Base-by-base conservation (phyloP, 345 rosid genomes). In the Psidium guajava region DNA sequence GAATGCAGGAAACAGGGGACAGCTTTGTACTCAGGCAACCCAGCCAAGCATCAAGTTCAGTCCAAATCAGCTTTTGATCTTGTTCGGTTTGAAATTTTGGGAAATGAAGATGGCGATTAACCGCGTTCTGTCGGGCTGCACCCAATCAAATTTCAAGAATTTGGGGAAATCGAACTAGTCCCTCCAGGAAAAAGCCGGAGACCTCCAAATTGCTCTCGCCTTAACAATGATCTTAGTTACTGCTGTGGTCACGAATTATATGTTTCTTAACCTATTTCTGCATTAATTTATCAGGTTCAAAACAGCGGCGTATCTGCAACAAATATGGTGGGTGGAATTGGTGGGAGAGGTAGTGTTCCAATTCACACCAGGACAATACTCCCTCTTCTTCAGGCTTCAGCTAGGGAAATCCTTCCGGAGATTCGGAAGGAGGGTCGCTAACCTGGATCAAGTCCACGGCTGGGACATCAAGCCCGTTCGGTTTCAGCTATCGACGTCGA, bases 241-340 rank as follows among this genome's bases (percentile, higher is more conserved):
- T 69, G 24, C 47, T 69, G 16, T 69, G 77, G 44, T 32, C 56
- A 6, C 25, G 40, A 44, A 16, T 8, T 24, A 15, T 7, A 58
- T 51, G 12, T 56, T 10, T 47, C 51, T 57, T 59, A 44, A 28
- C 20, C 11, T 52, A 52, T 14, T 47, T 25, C 82, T 81, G 80
- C 69, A n/a, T 57, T 85, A 14, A 81, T 86, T 32, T 61, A 51
- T 49, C 85, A 94, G 98, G 87, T 97, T 96, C 86, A 86, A 88
- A 18, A 89, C 94, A 25, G 91, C 94, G 82, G 96, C 98, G 86
- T 97, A 94, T 90, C 98, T 97, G 59, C 95, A 96, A 87, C 98
- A 97, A 91, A 93, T 94, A 49, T 96, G 99, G 99, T 97, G 99
- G 99, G 93, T 93, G 59, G 98, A 97, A 90, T 94, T 91, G 24